Conservation (phyloP, 2,329 filamentous ascomycete species). For the Calonectria fujianensis region DNA sequence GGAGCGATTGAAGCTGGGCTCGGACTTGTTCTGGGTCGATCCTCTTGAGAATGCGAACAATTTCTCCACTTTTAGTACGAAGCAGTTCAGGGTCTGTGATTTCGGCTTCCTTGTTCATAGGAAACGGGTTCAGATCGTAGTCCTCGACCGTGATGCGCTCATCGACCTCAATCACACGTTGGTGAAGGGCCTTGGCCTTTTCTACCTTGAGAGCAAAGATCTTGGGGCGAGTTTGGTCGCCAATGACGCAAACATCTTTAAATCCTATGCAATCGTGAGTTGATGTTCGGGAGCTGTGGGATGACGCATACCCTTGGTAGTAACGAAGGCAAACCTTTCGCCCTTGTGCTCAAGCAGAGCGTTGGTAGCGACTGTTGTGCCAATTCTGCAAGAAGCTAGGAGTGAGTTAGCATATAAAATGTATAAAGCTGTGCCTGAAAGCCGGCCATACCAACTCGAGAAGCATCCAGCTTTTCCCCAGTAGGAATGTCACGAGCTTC, state of each 20-base stretch:
- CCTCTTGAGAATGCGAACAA: constrained; percentile 76
- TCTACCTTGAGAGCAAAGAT: constrained; percentile 83
- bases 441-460: constrained; percentile 54
- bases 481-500: constrained; percentile 73
- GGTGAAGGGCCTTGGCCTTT: constrained; percentile 80
- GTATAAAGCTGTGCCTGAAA: background rate
- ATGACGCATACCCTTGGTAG: constrained; percentile 69
- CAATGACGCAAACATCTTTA: constrained; percentile 82
- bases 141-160: constrained; percentile 84
- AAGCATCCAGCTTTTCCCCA: constrained; percentile 58
- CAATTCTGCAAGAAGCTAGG: constrained; percentile 83
- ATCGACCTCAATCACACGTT: constrained; percentile 80
- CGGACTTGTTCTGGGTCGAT: constrained; percentile 70
- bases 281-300: background rate
- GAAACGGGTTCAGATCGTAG: constrained; percentile 78
- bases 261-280: constrained; percentile 63
- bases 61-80: constrained; percentile 78
- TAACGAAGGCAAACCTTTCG: constrained; percentile 81
- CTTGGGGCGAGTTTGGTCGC: constrained; percentile 82
- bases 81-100: constrained; percentile 25
- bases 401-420: background rate
- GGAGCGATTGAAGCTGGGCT: constrained; percentile 75
- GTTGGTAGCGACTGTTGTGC: constrained; percentile 85
- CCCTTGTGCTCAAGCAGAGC: constrained; percentile 84
- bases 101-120: constrained; percentile 71